Evolutionary conservation across 2,329 filamentous ascomycete genomes (phyloP), one percentile per base, ranked within the genome.

Genomic region (Bipolaris victoriae): DNA sequence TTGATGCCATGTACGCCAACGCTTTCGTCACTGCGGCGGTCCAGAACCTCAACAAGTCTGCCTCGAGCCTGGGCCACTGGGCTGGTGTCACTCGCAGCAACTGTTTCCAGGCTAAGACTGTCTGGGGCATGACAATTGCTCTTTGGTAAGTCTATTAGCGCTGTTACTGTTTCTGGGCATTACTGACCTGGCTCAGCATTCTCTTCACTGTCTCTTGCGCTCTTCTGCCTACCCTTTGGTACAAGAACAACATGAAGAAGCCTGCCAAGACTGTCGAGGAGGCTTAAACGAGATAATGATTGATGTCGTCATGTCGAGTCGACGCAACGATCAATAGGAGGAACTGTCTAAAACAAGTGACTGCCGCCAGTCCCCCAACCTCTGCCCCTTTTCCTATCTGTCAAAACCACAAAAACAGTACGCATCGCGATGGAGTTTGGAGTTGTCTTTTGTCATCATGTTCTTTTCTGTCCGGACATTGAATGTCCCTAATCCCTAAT

Each of bases 41-140:
- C 20, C 79, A 78, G 57, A 85, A 83, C 59, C 71, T 86, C 35
- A 79, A 81, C 54, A 79, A 79, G 46, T 74, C 80, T 48, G 81
- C 80, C n/a, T 79, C 79, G 6, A 80, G 74, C 39, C 71, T 87
- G 53, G 78, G 71, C 13, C 76, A 80, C 55, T 88, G 84, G 84
- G 84, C 86, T 43, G 84, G 84, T n/a, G 81, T 83, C 7, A 86
- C 81, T 71, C 84, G 16, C 52, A 59, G 48, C 61, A 90, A 90
- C 53, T 97, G 93, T 80, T 87, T 88, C 70, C 88, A 95, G 80
- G 87, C 92, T 75, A 96, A 96, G 83, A 86, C 90, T 15, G 86
- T 95, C 64, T 97, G 92, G 93, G 92, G 92, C 1, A 78, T 97
- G 58, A 86, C 87, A 74, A 93, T 97, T 76, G 88, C 88, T 4